These are phyloP conservation scores for Plasmopara muralis DNA, from an alignment of 352 stramenopile genomes.

Conservation along the genomic window DNA sequence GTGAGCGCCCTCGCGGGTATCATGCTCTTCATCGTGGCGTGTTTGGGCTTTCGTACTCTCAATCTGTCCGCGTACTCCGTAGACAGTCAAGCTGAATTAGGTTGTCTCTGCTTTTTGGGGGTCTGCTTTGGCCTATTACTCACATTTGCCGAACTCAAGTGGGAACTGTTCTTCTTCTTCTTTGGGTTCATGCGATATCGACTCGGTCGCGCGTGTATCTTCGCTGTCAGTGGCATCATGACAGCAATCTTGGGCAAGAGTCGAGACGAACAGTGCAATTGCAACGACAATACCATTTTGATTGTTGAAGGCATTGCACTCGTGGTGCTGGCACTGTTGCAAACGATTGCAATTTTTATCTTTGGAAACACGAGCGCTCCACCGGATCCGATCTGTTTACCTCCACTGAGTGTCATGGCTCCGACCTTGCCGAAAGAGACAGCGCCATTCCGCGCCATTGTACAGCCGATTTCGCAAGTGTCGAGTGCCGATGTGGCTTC, in stretches of 20 bases:
- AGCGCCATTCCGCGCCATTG: conserved; percentile 13
- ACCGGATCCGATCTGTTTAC: conserved; percentile 4
- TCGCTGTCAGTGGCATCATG: conserved; percentile 55
- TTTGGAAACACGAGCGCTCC: conserved; percentile 46
- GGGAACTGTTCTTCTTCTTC: conserved; percentile 69
- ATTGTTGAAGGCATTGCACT: conserved; percentile 51
- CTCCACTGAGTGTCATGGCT: conserved; percentile 3
- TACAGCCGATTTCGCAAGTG: conserved; percentile 16
- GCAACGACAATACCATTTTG: conserved; percentile 40
- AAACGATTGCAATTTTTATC: conserved; percentile 38
- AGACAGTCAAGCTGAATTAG: conserved; percentile 50
- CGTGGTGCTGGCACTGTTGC: conserved; percentile 34
- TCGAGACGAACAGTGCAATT: conserved; percentile 43
- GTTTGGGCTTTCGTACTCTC: conserved; percentile 45
- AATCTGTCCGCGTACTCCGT: conserved; percentile 24
- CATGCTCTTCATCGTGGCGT: conserved; percentile 38
- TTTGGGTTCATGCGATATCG: conserved; percentile 79
- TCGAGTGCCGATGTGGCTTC: background rate
- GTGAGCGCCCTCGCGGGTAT: conserved; percentile 28
- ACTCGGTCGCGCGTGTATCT: conserved; percentile 48
- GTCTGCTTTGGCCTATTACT: conserved; percentile 57
- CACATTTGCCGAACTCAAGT: conserved; percentile 50
- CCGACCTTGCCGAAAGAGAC: conserved; percentile 7
- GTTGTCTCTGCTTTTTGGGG: conserved; percentile 69
- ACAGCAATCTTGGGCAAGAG: conserved; percentile 52